These are phyloP conservation scores for Irpex sp. DNA, from an alignment of 1,284 basidiomycete species.

Conservation along the genomic window DNA sequence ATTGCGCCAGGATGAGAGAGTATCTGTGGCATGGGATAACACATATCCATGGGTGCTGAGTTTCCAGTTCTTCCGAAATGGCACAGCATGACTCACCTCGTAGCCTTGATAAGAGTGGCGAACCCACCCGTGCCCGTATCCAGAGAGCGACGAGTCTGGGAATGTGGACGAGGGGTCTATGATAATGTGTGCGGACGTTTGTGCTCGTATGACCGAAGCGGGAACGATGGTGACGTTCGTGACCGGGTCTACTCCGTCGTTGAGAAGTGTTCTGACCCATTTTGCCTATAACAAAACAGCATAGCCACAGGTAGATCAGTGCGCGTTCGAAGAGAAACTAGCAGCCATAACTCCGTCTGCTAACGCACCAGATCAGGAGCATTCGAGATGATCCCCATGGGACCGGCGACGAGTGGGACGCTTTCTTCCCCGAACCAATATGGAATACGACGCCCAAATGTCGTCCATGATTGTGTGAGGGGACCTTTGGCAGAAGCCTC, in stretches of 20 bases:
- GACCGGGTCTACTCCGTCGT: conserved; percentile 21
- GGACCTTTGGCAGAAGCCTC: conserved; percentile 31
- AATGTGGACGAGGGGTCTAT: conserved; percentile 13
- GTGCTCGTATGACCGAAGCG: conserved; percentile 15
- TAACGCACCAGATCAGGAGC: conserved; percentile 22
- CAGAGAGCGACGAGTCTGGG: conserved; percentile 14
- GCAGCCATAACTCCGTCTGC: too few relatives aligned
- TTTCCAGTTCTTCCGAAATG: too few relatives aligned
- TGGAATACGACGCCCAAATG: conserved; percentile 20
- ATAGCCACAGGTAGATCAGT: too few relatives aligned
- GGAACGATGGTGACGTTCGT: conserved; percentile 27
- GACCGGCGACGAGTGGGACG: conserved; percentile 30
- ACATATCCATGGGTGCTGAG: too few relatives aligned
- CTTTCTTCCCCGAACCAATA: conserved; percentile 16
- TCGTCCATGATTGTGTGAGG: conserved; percentile 30
- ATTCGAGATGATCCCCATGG: conserved; percentile 38
- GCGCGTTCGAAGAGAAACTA: too few relatives aligned
- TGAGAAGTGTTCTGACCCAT: conserved; percentile 32
- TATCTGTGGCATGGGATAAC: neutral
- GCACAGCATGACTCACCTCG: conserved; percentile 20
- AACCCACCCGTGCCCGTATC: conserved; percentile 34
- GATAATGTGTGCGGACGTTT: neutral
- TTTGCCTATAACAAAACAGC: conserved; percentile 7
- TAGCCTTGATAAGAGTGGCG: conserved; percentile 30
- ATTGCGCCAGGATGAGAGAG: conserved; percentile 1